Evolutionary conservation across 2,329 filamentous ascomycete species (phyloP), one percentile per base, ranked within the genome.

Genomic region (Raffaelea albimanens): DNA sequence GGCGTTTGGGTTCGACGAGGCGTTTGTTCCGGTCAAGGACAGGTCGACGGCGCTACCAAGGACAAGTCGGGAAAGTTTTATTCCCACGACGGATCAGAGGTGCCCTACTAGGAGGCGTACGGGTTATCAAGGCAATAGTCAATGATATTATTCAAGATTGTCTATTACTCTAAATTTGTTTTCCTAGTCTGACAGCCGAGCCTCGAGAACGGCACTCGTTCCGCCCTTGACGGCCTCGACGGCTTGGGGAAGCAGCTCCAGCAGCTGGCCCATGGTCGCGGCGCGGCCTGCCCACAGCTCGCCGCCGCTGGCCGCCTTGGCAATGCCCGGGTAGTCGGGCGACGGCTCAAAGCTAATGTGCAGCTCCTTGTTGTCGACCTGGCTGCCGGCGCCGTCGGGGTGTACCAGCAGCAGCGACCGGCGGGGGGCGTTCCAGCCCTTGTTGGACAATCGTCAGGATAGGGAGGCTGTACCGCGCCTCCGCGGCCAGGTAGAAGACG

Each of bases 401-500:
- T 81, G 77, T 1, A 81, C 76, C 13, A 81, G 66, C 2, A 76
- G 61, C 40, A 78, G 60, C 1, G 76, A 80, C 34, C 68, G 70
- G 3, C 76, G 68, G 3, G 78, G 78, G 1, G 78, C 76, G 55
- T 82, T 79, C 76, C 76, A 81, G 38, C 75, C 74, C 69, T 45
- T 2, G 3, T 14, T 13, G 14, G 2, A 75, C 66, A 46, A 75
- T 65, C 0, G 71, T 74, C 52, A 75, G 50, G 16, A 75, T 59
- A 1, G 71, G 71, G 11, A 73, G 69, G 42, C 63, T 54, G 48
- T 73, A 75, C 2, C 84, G 74, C 3, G 75, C 74, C 51, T 78
- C 68, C 2, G 84, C 80, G 13, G 75, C 70, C 42, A 89, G 75
- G 56, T 88, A 89, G 58, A 83, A 83, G n/a, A 88, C 69, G 0